These are phyloP conservation scores for Neoascochyta sp. DNA, from an alignment of 2,329 filamentous ascomycete genomes.

Conservation along the genomic window DNA sequence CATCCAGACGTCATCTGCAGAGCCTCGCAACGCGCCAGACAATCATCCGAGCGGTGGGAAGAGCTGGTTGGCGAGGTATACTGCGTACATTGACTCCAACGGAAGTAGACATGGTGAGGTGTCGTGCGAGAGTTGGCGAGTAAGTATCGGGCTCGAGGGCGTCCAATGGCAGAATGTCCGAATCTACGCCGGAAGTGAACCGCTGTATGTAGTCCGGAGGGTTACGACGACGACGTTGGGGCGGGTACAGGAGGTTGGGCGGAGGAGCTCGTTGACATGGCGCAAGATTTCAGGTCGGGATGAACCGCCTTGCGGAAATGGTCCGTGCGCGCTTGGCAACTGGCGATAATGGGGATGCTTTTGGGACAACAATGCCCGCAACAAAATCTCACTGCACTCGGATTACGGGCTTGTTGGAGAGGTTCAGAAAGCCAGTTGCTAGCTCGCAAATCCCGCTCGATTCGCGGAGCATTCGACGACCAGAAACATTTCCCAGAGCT, in stretches of 20 bases:
- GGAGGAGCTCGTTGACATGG: conserved; percentile 16
- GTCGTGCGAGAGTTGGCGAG: conserved; percentile 21
- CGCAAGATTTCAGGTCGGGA: background rate
- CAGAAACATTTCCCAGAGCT: conserved; percentile 1
- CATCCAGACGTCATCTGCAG: conserved; percentile 7
- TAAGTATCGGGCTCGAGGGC: conserved; percentile 12
- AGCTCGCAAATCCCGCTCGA: too few species aligned
- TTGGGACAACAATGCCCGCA: too few species aligned
- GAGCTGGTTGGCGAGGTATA: conserved; percentile 2
- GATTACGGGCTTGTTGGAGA: too few species aligned
- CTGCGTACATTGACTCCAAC: conserved; percentile 54
- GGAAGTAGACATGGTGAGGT: conserved; percentile 43
- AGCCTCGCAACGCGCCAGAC: conserved; percentile 3
- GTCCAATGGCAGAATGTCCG: conserved; percentile 31
- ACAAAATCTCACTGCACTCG: too few species aligned
- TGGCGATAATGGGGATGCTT: too few species aligned
- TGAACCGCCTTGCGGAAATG: too few species aligned
- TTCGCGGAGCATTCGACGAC: too few species aligned
- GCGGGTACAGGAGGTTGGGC: conserved; percentile 19
- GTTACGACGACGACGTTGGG: conserved; percentile 18
- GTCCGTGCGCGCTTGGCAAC: too few species aligned
- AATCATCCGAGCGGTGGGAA: background rate
- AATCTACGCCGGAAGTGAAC: conserved; percentile 17
- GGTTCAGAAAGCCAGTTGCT: too few species aligned
- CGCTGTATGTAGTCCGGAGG: conserved; percentile 11